phyloP scores from a whole-genome alignment of 441 rosid species.

The Brassica hybrid region DNA sequence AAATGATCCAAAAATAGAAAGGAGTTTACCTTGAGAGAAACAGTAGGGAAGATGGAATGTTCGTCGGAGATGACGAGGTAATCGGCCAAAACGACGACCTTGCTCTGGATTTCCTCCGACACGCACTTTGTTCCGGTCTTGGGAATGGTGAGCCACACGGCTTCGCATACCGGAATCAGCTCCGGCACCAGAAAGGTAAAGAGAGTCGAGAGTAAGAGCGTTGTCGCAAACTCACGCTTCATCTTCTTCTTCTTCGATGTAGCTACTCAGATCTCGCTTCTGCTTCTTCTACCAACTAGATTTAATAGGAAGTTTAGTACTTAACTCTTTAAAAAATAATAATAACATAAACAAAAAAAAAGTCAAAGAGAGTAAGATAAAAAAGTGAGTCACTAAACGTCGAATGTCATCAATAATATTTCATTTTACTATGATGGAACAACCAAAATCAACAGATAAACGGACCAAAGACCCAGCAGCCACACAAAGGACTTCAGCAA shows the following conservation, averaged over 20 bases:
- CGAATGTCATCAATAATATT: no score
- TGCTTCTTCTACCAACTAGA: not conserved
- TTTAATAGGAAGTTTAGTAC: no score
- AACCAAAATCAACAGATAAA: no score
- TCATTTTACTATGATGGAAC: no score
- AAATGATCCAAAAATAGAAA: no score
- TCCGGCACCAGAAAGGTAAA: slow-evolving; percentile 5
- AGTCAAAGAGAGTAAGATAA: no score
- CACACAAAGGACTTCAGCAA: no score
- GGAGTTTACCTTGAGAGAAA: slow-evolving; percentile 53
- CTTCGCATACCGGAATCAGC: slow-evolving; percentile 43
- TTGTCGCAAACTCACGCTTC: slow-evolving; percentile 10
- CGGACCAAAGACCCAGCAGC: no score
- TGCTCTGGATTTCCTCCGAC: slow-evolving; percentile 83
- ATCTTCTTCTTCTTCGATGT: slow-evolving; percentile 25
- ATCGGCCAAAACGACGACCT: slow-evolving; percentile 80
- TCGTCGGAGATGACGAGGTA: slow-evolving; percentile 77
- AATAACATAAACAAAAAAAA: no score
- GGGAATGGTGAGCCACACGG: slow-evolving; percentile 75
- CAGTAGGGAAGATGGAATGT: slow-evolving; percentile 55
- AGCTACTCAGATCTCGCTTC: slow-evolving; percentile 29
- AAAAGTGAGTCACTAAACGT: no score
- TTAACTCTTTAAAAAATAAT: no score
- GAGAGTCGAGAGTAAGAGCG: slow-evolving; percentile 28
- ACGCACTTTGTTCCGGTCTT: slow-evolving; percentile 78